Evolutionary conservation across 768 basidiomycete genomes (phyloP).

Genomic region (Lentinula guzmanii): DNA sequence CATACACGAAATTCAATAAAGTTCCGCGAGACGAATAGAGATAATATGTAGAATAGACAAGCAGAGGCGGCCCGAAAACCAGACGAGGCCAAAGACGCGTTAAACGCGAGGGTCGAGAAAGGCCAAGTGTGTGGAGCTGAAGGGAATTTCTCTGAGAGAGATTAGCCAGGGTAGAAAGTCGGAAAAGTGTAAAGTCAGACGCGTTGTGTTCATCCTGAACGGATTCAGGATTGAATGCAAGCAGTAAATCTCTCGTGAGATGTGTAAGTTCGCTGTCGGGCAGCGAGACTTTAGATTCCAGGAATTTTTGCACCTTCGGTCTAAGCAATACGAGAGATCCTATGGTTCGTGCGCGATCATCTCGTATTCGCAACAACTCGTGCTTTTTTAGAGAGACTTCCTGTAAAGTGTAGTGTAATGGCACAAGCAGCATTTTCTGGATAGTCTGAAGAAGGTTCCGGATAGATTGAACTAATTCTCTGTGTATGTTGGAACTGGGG

Average conservation of each 20-base stretch:
- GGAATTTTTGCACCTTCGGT: slow-evolving; percentile 29
- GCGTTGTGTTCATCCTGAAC: slow-evolving; percentile 10
- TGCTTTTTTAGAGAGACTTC: slow-evolving; percentile 61
- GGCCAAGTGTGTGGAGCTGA: slow-evolving; percentile 11
- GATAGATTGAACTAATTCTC: background rate
- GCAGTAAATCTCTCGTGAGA: background rate
- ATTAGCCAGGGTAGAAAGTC: slow-evolving; percentile 11
- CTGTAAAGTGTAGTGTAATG: slow-evolving; percentile 59
- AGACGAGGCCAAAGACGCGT: slow-evolving; percentile 79
- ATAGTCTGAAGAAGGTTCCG: background rate
- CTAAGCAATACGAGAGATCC: slow-evolving; percentile 58
- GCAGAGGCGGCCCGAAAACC: slow-evolving; percentile 67
- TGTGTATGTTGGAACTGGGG: slow-evolving; percentile 7
- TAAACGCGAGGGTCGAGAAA: slow-evolving; percentile 63
- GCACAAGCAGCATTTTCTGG: slow-evolving; percentile 21
- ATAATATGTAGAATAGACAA: slow-evolving; percentile 42
- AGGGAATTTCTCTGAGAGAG: background rate
- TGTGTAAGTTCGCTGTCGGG: background rate
- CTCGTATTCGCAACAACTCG: slow-evolving; percentile 55
- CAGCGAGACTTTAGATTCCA: background rate
- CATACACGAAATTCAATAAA: slow-evolving; percentile 47
- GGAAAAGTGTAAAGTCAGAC: slow-evolving; percentile 21
- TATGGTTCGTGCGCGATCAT: slow-evolving; percentile 62
- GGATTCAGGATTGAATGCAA: background rate
- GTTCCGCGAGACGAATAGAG: slow-evolving; percentile 57